Conservation (phyloP, 2,329 filamentous ascomycete species). For the Beauveria rudraprayagi region DNA sequence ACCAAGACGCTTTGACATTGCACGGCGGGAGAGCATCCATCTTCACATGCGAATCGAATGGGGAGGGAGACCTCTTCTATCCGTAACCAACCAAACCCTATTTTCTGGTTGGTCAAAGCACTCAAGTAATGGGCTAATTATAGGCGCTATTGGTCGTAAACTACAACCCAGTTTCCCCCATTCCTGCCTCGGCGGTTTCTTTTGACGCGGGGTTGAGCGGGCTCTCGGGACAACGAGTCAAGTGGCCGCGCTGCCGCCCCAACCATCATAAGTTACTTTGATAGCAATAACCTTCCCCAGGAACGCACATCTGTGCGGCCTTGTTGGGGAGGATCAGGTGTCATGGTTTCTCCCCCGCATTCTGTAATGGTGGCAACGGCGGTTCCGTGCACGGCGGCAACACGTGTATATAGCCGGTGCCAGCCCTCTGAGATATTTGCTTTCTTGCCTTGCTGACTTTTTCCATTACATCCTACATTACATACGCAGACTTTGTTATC, state of each 20-base stretch:
- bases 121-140: not conserved
- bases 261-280: not conserved
- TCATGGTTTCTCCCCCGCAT: not conserved
- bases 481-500: not conserved
- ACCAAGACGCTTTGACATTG: not conserved
- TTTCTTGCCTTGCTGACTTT: not conserved
- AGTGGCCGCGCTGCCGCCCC: slow-evolving; percentile 5
- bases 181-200: slow-evolving; percentile 1
- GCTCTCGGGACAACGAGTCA: slow-evolving; percentile 9
- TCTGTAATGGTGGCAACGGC: not conserved
- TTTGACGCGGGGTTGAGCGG: slow-evolving; percentile 2
- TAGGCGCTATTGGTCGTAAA: not conserved
- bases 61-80: too few relatives aligned
- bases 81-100: not conserved
- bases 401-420: not conserved
- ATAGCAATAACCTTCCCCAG: not conserved
- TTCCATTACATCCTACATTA: not conserved
- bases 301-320: not conserved
- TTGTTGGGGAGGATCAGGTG: not conserved
- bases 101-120: not conserved
- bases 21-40: not conserved
- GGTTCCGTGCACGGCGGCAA: not conserved
- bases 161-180: not conserved
- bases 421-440: not conserved
- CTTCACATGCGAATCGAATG: not conserved